Conservation (phyloP, 2,329 filamentous ascomycete genomes). For the Basipetospora chlamydospora region DNA sequence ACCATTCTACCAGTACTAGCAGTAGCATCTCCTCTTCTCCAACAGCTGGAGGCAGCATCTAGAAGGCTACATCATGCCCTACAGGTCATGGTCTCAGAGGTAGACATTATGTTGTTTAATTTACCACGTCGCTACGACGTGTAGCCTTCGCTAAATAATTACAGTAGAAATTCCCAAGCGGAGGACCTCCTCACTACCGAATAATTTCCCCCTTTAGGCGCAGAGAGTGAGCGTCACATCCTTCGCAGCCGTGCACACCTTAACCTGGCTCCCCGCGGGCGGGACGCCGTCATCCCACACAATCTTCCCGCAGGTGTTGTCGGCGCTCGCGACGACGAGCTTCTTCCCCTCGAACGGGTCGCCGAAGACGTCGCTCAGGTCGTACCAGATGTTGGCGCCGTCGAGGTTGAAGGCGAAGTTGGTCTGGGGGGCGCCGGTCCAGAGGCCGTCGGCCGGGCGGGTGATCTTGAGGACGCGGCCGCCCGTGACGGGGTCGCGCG, state of each 20-base stretch:
- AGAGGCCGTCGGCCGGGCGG: conserved; percentile 19
- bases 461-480: conserved; percentile 25
- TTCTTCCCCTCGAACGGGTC: conserved; percentile 20
- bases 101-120: no score
- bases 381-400: conserved; percentile 21
- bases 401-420: conserved; percentile 25
- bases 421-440: conserved; percentile 23
- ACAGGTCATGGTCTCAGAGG: no score
- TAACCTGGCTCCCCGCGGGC: conserved; percentile 23
- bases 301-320: conserved; percentile 19
- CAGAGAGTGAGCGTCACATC: conserved; percentile 23
- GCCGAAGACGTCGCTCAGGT: conserved; percentile 25
- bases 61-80: no score
- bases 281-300: conserved; percentile 19
- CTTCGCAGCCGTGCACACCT: conserved; percentile 17
- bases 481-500: conserved; percentile 20
- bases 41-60: no score
- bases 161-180: no score
- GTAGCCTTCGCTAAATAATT: no score
- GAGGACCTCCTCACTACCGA: no score
- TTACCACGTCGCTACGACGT: no score
- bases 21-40: no score
- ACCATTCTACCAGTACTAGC: no score
- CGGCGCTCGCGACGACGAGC: conserved; percentile 15
- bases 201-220: conserved; percentile 7